Evolutionary conservation across 164 flowering plant genomes (phyloP), one percentile per base, ranked within the genome.

Genomic region (Vitis rupestris): DNA sequence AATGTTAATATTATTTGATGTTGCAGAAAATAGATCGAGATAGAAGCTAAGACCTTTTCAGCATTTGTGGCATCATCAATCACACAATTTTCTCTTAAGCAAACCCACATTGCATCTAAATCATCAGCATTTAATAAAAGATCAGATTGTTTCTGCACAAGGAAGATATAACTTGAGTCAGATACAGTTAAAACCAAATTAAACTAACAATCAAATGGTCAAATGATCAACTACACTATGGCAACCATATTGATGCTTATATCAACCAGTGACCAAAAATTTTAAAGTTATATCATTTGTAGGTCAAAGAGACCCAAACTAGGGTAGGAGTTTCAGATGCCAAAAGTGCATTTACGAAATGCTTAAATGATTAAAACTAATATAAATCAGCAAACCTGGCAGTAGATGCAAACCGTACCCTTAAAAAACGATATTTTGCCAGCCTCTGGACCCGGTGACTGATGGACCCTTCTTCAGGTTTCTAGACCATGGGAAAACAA

Each of bases 31-130:
- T 49, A 60, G 58, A 27, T 44, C 50, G 11, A 8, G 14, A 58
- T 37, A 56, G 55, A 16, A 13, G n/a, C 27, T 4, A 1, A 51
- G 8, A 91, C 99, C 99, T 93, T 95, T 81, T 95, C 98, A 49
- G 99, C 97, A 66, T 94, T 93, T 73, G 98, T 95, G 61, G 96
- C 86, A 84, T 95, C 99, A 82, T 95, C 99, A 77, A 95, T 89
- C 44, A 95, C 97, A 84, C 99, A 95, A 71, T 95, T 92, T 76
- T 95, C 99, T 74, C 98, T 83, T 48, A 95, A 77, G 81, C 98
- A 93, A 74, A 86, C 93, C 98, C 99, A 95, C 98, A 95, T 93
- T 30, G 94, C 94, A 86, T 92, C 99, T 59, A 95, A 81, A 82
- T 93, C 99, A 80, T 95, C 99, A 61, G 97, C 92, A 81, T 95